These are phyloP conservation scores for Wallacemonas sp. DNA, from an alignment of 208 protist species.

Conservation along the genomic window DNA sequence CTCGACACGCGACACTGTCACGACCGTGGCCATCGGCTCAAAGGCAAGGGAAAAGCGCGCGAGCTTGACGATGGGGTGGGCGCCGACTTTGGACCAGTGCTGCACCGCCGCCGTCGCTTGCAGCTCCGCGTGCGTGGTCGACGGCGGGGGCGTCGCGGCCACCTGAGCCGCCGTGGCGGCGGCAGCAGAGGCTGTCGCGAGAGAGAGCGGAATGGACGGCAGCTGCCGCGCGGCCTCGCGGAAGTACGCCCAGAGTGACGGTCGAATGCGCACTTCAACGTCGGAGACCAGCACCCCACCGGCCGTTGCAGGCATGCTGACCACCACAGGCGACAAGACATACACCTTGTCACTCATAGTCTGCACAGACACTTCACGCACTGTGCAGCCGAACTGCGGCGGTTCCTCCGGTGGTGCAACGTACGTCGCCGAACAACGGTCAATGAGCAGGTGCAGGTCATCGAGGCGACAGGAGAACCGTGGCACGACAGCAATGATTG, in stretches of 20 bases:
- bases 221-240: slow-evolving; percentile 2
- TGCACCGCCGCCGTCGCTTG: not conserved
- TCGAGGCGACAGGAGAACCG: slow-evolving; percentile 24
- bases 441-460: slow-evolving; percentile 22
- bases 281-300: slow-evolving; percentile 33
- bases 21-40: not conserved
- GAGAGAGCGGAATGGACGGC: not conserved
- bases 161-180: not conserved
- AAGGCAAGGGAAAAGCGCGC: not conserved
- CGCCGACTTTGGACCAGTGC: not conserved
- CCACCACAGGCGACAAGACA: slow-evolving; percentile 33
- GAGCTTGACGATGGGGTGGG: not conserved
- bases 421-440: slow-evolving; percentile 18
- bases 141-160: too few species aligned
- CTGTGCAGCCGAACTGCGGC: slow-evolving; percentile 37
- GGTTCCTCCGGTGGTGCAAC: slow-evolving; percentile 16
- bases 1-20: not conserved
- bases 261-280: slow-evolving; percentile 25
- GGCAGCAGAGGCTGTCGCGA: not conserved
- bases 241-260: slow-evolving; percentile 29
- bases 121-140: not conserved
- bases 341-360: slow-evolving; percentile 19
- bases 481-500: slow-evolving; percentile 30
- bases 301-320: slow-evolving; percentile 26
- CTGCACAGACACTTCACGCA: slow-evolving; percentile 32